Evolutionary conservation across 495 filamentous ascomycete genomes (phyloP), one percentile per base, ranked within the genome.

Genomic region (Pyrenula aspistea): DNA sequence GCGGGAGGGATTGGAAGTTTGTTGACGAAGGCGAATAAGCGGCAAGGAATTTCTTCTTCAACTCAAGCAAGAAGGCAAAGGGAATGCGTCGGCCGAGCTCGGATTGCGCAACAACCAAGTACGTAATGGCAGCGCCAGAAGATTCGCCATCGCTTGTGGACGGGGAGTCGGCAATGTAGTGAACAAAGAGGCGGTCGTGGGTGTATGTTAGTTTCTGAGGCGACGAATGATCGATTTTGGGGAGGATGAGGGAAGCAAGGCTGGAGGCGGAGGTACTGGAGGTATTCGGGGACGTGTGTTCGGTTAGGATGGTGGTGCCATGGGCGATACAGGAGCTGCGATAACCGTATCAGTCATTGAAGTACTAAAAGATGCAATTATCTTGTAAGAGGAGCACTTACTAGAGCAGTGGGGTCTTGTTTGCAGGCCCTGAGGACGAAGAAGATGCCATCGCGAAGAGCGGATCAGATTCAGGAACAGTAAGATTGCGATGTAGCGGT

Each of bases 201-300:
- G 88, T 94, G 76, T 92, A 96, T 59, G 92, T 97, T 36, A 95
- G 83, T 68, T 96, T 96, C 66, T 92, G 85, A 4, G 91, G 80
- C 25, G 79, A 72, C 56, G 77, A 67, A 70, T 98, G 93, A 59
- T 73, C 71, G 78, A 98, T 96, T 65, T 96, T 96, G 56, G 93
- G 93, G 59, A 98, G 89, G 73, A 97, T 90, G 62, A 96, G 78
- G 59, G 90, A 91, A 63, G 92, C 89, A 61, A 97, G 87, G 22
- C 88, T 91, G 55, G 88, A 86, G 58, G 85, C 78, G 22, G 85
- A 83, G 21, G 84, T 78, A 24, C 73, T 82, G 47, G 91, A 86
- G 42, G 86, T 82, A 22, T 77, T 76, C 2, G 85, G 78, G 22
- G 87, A 82, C 55, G 89, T 92, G 71, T 93, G 89, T 70, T 97